Evolutionary conservation across 2,329 filamentous ascomycete genomes (phyloP).

Genomic region (Penicillium griseofulvum): DNA sequence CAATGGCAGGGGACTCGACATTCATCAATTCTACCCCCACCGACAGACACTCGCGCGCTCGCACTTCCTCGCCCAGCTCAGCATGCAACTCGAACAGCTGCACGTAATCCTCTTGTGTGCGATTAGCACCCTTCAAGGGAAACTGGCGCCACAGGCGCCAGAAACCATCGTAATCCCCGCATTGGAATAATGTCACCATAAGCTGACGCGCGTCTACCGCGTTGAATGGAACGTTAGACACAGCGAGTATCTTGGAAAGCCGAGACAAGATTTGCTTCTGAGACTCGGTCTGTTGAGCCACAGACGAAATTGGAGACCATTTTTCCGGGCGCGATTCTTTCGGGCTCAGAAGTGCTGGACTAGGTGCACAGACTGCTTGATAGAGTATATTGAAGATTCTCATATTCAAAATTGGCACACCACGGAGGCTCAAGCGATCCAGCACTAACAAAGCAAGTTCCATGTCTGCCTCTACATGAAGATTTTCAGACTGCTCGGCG

Average conservation of each 20-base stretch:
- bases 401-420: conserved; percentile 41
- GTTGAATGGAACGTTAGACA: conserved; percentile 30
- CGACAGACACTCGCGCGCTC: conserved; percentile 51
- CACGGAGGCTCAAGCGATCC: conserved; percentile 43
- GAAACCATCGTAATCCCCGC: conserved; percentile 55
- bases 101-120: conserved; percentile 56
- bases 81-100: conserved; percentile 54
- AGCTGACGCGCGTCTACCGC: conserved; percentile 29
- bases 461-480: conserved; percentile 27
- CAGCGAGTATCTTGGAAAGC: conserved; percentile 31
- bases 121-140: conserved; percentile 49
- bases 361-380: conserved; percentile 37
- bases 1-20: conserved; percentile 53
- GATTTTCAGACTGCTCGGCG: conserved; percentile 8
- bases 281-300: conserved; percentile 8
- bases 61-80: conserved; percentile 41
- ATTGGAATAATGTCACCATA: conserved; percentile 37
- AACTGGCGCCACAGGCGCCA: conserved; percentile 61
- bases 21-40: conserved; percentile 60
- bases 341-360: conserved; percentile 10
- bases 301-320: conserved; percentile 1
- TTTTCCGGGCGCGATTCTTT: conserved; percentile 38
- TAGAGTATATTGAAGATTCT: conserved; percentile 50
- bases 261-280: conserved; percentile 20
- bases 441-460: conserved; percentile 43